phyloP scores from a whole-genome alignment of 495 filamentous ascomycete species.

The Xanthoparmelia taractica region DNA sequence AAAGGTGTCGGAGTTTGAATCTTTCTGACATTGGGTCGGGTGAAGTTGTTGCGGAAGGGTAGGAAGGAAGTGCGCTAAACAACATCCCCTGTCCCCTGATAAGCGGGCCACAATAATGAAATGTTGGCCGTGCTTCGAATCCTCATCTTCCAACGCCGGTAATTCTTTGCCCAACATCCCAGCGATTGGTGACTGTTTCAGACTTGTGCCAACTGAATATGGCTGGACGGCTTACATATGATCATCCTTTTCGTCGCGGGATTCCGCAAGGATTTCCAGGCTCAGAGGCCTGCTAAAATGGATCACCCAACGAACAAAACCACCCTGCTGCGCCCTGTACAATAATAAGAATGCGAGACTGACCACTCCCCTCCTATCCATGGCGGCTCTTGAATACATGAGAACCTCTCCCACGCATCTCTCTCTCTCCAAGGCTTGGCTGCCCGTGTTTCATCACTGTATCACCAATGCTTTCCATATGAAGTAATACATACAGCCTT shows the following conservation, averaged over 20 bases:
- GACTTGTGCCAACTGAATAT: background rate
- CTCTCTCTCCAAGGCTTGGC: background rate
- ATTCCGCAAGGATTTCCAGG: background rate
- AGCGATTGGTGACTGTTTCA: conserved; percentile 1
- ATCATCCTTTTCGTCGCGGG: background rate
- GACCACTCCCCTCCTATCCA: background rate
- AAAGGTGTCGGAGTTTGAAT: too few species aligned
- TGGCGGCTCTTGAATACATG: conserved; percentile 3
- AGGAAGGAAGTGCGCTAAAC: background rate
- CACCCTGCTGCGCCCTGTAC: background rate
- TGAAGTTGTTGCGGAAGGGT: background rate
- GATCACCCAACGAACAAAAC: background rate
- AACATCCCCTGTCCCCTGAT: background rate
- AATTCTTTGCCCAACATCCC: background rate
- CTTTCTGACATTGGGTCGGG: background rate
- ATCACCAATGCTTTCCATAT: background rate
- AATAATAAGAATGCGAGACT: background rate
- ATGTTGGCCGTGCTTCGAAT: background rate
- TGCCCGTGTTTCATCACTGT: conserved; percentile 9
- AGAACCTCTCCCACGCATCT: conserved; percentile 3
- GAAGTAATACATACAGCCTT: conserved; percentile 3
- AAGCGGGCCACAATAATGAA: conserved; percentile 1
- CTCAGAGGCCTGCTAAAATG: background rate
- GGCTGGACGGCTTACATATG: conserved; percentile 1
- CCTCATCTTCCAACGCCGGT: background rate